Base-by-base conservation (phyloP, 306 rosid species). In the Oxytropis ochrocephala region DNA sequence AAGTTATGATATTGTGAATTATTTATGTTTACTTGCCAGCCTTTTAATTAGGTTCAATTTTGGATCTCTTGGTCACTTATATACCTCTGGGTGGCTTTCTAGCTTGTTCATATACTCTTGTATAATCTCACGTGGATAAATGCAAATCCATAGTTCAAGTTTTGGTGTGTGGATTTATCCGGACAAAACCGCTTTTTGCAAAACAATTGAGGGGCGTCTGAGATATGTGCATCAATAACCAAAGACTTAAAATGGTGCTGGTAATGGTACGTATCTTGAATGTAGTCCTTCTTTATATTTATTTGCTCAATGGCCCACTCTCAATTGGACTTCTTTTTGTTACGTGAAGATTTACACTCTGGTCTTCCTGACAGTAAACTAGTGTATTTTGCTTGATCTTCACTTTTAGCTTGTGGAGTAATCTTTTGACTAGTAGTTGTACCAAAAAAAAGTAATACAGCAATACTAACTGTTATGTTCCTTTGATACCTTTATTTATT, bases 41-140 rank as follows among this genome's bases (percentile, higher is more conserved):
- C 65, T 78, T 42, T 75, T 78, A 55, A 51, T 59, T 69, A 33
- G 86, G 82, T 61, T 50, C 70, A n/a, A 36, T 46, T 64, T 41
- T 75, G 82, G 58, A 66, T 68, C 73, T 70, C 41, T 59, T 11
- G 76, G 43, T 53, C 68, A 54, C 53, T 46, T 47, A 52, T 44
- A 52, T 69, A 51, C 70, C 14, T 60, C 42, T 53, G 49, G 35
- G 67, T 49, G 80, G 70, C 80, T 78, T 72, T 57, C 35, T 66
- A 72, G 79, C 74, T 36, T 19, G 57, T 11, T 75, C 78, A 30
- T 18, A 59, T 50, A 27, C 67, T 51, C 67, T 67, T 49, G 27
- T 42, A 54, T 69, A 11, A 21, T 54, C 56, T 54, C 52, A 4
- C 13, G 51, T 55, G 70, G 58, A 33, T 56, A 55, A 67, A 53